phyloP scores from a whole-genome alignment of 2,329 filamentous ascomycete species.

The Biscogniauxia mediterranea region DNA sequence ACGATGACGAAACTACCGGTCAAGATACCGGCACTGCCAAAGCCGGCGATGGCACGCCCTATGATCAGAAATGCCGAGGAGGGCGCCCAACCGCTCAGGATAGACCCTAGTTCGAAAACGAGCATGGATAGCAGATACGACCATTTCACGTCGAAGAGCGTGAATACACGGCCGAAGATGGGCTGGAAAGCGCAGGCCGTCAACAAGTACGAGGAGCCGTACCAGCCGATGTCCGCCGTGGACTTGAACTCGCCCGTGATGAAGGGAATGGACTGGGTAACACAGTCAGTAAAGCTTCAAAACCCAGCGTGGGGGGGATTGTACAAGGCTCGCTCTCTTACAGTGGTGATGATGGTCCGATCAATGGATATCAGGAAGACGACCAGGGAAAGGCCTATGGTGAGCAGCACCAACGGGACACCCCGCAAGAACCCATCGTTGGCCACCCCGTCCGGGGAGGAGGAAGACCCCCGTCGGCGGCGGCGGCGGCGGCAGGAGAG shows the following conservation, averaged over 20 bases:
- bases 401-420: constrained; percentile 20
- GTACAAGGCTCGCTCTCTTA: too few species aligned
- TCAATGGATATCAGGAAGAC: constrained; percentile 29
- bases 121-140: constrained; percentile 29
- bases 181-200: constrained; percentile 36
- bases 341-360: constrained; percentile 28
- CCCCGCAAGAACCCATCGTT: constrained; percentile 16
- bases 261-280: constrained; percentile 26
- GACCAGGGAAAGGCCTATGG: constrained; percentile 25
- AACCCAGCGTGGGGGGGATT: neutral
- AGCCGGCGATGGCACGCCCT: constrained; percentile 38
- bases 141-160: constrained; percentile 35
- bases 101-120: constrained; percentile 35
- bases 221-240: constrained; percentile 32
- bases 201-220: constrained; percentile 34
- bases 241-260: constrained; percentile 34
- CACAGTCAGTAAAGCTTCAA: constrained; percentile 1
- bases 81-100: constrained; percentile 36
- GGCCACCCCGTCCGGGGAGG: constrained; percentile 1
- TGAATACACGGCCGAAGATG: constrained; percentile 36
- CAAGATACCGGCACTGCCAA: constrained; percentile 35
- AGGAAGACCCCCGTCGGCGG: too few species aligned
- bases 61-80: constrained; percentile 35
- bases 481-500: too few species aligned
- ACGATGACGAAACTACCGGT: constrained; percentile 37